Conservation (phyloP, 2,329 filamentous ascomycete genomes). For the Mariannaea sp. region DNA sequence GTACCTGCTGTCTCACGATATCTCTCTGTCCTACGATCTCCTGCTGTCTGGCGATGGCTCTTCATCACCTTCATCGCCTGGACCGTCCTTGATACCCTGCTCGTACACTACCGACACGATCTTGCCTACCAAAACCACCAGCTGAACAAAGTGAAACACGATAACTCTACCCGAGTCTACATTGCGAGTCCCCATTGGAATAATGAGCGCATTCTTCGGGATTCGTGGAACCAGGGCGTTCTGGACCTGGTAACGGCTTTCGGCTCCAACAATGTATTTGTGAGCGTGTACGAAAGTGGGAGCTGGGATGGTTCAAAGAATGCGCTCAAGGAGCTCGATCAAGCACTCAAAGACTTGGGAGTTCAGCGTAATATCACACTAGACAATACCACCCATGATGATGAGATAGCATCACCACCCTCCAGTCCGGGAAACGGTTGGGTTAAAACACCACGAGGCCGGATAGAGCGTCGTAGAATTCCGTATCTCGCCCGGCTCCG, state of each 20-base stretch:
- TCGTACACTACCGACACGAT: background rate
- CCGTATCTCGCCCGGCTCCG: constrained; percentile 68
- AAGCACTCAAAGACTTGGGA: constrained; percentile 52
- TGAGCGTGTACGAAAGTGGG: constrained; percentile 69
- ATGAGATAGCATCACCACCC: constrained; percentile 51
- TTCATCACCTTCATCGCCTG: background rate
- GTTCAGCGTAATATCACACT: constrained; percentile 60
- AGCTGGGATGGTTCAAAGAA: constrained; percentile 71
- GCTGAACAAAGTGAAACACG: background rate
- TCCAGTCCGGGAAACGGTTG: constrained; percentile 57
- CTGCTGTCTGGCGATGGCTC: background rate
- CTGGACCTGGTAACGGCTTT: constrained; percentile 58
- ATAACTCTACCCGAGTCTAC: constrained; percentile 52
- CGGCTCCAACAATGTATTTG: constrained; percentile 66
- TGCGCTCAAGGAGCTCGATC: constrained; percentile 60
- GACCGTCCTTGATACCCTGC: background rate
- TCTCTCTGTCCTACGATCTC: background rate
- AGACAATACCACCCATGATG: constrained; percentile 59
- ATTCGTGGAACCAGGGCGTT: constrained; percentile 65
- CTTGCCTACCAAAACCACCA: background rate
- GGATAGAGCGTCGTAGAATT: constrained; percentile 64
- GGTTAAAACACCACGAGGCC: constrained; percentile 59
- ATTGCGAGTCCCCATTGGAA: constrained; percentile 73
- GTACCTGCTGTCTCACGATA: background rate
- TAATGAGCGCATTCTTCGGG: constrained; percentile 60